Conservation (phyloP, 805 yeast species). For the Pichia sporocuriosa region DNA sequence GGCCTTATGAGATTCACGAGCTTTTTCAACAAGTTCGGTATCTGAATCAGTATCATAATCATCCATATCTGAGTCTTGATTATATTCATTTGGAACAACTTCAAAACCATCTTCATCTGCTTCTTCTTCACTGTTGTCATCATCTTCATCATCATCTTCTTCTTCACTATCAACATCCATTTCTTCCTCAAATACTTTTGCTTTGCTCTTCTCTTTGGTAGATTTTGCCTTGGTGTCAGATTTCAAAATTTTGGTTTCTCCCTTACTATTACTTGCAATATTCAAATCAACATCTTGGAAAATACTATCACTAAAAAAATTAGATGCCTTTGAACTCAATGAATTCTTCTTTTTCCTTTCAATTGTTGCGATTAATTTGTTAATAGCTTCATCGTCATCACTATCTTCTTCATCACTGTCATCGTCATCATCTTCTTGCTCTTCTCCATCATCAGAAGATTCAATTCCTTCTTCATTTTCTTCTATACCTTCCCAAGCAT, state of each 20-base stretch:
- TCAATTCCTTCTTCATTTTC: constrained; percentile 37
- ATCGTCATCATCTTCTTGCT: constrained; percentile 36
- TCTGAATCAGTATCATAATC: constrained; percentile 45
- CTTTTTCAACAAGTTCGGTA: constrained; percentile 41
- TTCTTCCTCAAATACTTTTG: constrained; percentile 4
- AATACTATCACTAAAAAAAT: constrained; percentile 46
- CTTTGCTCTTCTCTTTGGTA: constrained; percentile 10
- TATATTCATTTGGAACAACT: constrained; percentile 38
- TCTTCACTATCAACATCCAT: constrained; percentile 19
- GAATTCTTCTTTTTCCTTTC: constrained; percentile 36
- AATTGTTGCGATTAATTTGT: constrained; percentile 48
- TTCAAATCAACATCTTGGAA: constrained; percentile 43
- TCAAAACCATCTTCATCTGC: constrained; percentile 34
- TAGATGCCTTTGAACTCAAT: constrained; percentile 37
- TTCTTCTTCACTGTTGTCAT: constrained; percentile 11
- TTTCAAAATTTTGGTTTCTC: constrained; percentile 12
- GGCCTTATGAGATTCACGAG: constrained; percentile 43
- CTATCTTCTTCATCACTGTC: constrained; percentile 45
- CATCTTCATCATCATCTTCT: constrained; percentile 14
- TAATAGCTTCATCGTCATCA: constrained; percentile 70
- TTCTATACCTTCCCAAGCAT: constrained; percentile 66
- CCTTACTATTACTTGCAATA: constrained; percentile 12
- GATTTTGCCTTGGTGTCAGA: constrained; percentile 10
- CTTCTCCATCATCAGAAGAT: constrained; percentile 25
- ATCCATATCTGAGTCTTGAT: constrained; percentile 33